Percentiles rank a stretch among this genome's conserved stretches.
Conservation (phyloP, 2,329 filamentous ascomycete species). For the Colletotrichum lindemuthianum region DNA sequence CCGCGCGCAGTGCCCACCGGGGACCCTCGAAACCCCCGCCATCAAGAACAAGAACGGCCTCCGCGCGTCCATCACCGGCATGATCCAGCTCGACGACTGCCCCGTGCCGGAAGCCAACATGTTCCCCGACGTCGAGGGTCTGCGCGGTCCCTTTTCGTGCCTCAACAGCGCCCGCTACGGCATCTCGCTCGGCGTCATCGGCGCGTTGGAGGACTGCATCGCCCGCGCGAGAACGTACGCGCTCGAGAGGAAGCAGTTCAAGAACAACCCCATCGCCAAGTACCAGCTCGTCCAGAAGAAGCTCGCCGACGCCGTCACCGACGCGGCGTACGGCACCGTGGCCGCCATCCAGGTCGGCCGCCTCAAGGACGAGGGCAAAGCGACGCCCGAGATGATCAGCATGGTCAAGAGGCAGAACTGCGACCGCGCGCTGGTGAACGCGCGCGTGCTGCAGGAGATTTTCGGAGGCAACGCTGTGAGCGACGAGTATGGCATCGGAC, state of each 20-base stretch:
- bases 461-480: slow-evolving; percentile 99
- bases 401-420: slow-evolving; percentile 99
- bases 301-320: slow-evolving; percentile 89
- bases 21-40: slow-evolving; percentile 88
- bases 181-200: slow-evolving; percentile 93
- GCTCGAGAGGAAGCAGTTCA: slow-evolving; percentile 96
- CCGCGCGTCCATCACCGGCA: slow-evolving; percentile 92
- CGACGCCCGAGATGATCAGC: slow-evolving; percentile 93
- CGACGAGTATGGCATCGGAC: slow-evolving; percentile 94
- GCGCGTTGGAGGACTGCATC: slow-evolving; percentile 93
- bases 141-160: slow-evolving; percentile 90
- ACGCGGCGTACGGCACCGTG: slow-evolving; percentile 90
- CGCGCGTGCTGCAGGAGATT: slow-evolving; percentile 87
- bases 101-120: slow-evolving; percentile 92
- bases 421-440: slow-evolving; percentile 84
- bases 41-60: slow-evolving; percentile 97
- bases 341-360: slow-evolving; percentile 91
- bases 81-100: slow-evolving; percentile 94
- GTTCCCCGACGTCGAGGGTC: slow-evolving; percentile 89
- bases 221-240: slow-evolving; percentile 83
- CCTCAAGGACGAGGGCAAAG: slow-evolving; percentile 90
- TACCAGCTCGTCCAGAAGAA: slow-evolving; percentile 99
- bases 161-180: slow-evolving; percentile 94
- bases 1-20: slow-evolving; percentile 82
- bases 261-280: slow-evolving; percentile 91